Evolutionary conservation across 2,329 filamentous ascomycete species (phyloP).

Genomic region (Ophiostoma tasmaniense): DNA sequence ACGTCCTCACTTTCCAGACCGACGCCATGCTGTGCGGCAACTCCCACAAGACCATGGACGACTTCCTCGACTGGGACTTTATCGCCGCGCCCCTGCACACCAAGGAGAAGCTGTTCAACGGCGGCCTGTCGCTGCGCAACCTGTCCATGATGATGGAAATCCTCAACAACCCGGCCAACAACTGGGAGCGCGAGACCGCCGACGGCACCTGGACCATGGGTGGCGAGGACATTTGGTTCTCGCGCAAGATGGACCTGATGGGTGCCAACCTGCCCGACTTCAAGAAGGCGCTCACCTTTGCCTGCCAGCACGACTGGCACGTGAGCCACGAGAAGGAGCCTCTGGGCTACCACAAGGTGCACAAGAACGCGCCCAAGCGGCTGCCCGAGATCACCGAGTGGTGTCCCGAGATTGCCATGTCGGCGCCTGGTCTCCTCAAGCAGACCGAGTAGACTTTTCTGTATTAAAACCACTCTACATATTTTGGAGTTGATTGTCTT

Average conservation of each 20-base stretch:
- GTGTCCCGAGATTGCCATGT: slow-evolving; percentile 24
- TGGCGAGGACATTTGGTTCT: slow-evolving; percentile 26
- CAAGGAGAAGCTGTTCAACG: slow-evolving; percentile 27
- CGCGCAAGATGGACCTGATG: slow-evolving; percentile 19
- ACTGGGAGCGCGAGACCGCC: slow-evolving; percentile 31
- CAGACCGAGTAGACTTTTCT: slow-evolving; percentile 9
- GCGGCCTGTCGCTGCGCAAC: slow-evolving; percentile 32
- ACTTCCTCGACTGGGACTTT: slow-evolving; percentile 32
- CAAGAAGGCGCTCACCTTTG: slow-evolving; percentile 19
- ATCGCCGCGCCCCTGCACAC: slow-evolving; percentile 28
- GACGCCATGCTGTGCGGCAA: slow-evolving; percentile 32
- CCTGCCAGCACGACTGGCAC: slow-evolving; percentile 23
- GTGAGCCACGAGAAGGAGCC: slow-evolving; percentile 20
- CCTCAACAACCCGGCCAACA: slow-evolving; percentile 31
- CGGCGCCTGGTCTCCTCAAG: slow-evolving; percentile 19
- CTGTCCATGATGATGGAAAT: slow-evolving; percentile 34
- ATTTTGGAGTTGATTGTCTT: not conserved
- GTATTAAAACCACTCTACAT: not conserved
- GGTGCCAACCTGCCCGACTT: slow-evolving; percentile 20
- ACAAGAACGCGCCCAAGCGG: slow-evolving; percentile 17
- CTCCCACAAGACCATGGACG: slow-evolving; percentile 26
- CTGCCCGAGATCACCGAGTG: slow-evolving; percentile 21
- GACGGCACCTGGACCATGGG: slow-evolving; percentile 20
- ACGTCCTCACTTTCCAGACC: slow-evolving; percentile 33
- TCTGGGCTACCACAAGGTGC: slow-evolving; percentile 24